Percentiles rank a stretch among this genome's conserved stretches.
Evolutionary conservation across 2,329 filamentous ascomycete species (phyloP).

Genomic region (Basipetospora chlamydospora): DNA sequence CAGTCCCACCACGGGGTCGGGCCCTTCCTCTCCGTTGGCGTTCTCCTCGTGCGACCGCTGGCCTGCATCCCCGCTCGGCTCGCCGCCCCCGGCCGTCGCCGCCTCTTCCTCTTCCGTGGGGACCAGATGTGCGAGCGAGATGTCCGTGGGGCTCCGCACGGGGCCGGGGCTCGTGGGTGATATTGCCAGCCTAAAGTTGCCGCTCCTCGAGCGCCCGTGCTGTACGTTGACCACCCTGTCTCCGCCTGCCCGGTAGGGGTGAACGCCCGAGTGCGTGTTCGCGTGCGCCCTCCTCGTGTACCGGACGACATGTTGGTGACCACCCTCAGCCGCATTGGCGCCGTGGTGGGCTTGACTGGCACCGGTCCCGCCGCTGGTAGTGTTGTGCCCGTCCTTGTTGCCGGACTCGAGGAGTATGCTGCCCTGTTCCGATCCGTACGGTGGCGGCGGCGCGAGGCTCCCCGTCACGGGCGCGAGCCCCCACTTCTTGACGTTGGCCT

Average conservation of each 20-base stretch:
- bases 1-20: slow-evolving; percentile 24
- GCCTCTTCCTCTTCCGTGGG: slow-evolving; percentile 53
- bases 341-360: slow-evolving; percentile 24
- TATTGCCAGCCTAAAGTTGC: slow-evolving; percentile 55
- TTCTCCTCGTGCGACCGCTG: slow-evolving; percentile 16
- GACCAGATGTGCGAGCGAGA: slow-evolving; percentile 77
- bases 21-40: background rate
- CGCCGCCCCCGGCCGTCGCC: slow-evolving; percentile 27
- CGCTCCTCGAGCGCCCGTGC: slow-evolving; percentile 62
- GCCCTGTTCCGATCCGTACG: slow-evolving; percentile 92
- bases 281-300: slow-evolving; percentile 20
- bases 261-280: slow-evolving; percentile 22
- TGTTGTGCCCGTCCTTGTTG: slow-evolving; percentile 40
- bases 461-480: slow-evolving; percentile 91
- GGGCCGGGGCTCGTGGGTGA: slow-evolving; percentile 78
- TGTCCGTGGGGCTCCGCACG: slow-evolving; percentile 82
- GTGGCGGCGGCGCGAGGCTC: slow-evolving; percentile 84
- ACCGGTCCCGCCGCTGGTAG: too few species aligned
- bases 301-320: background rate
- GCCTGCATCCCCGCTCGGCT: slow-evolving; percentile 9
- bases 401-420: slow-evolving; percentile 89
- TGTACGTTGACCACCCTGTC: slow-evolving; percentile 38
- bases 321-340: too few species aligned
- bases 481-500: slow-evolving; percentile 99
- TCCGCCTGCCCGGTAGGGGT: slow-evolving; percentile 11